phyloP scores from a whole-genome alignment of 108 stramenopile genomes.

The Nitzschia putrida region DNA sequence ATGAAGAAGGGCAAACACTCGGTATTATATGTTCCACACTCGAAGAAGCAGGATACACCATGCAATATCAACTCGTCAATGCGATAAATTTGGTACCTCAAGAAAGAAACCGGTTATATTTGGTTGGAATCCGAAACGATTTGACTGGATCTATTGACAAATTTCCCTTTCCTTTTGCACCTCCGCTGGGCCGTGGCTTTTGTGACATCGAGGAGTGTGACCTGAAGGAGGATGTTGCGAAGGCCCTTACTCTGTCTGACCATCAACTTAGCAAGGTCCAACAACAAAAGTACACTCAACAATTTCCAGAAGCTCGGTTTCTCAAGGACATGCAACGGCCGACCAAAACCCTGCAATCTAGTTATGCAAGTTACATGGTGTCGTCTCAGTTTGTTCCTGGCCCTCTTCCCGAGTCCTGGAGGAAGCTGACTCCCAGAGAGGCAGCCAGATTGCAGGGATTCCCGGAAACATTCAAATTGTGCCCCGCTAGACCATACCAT shows the following conservation, averaged over 20 bases:
- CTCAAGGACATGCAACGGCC: slow-evolving; percentile 5
- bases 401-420: not conserved
- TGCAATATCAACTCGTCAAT: slow-evolving; percentile 21
- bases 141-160: not conserved
- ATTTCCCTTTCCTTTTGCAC: slow-evolving; percentile 21
- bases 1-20: slow-evolving; percentile 27
- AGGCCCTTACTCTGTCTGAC: not conserved
- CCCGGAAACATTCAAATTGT: slow-evolving; percentile 27
- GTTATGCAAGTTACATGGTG: slow-evolving; percentile 36
- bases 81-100: slow-evolving; percentile 26
- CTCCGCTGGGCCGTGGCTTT: slow-evolving; percentile 7
- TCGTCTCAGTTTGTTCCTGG: slow-evolving; percentile 19
- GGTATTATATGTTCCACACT: slow-evolving; percentile 9
- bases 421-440: slow-evolving; percentile 19
- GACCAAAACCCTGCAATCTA: slow-evolving; percentile 33
- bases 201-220: slow-evolving; percentile 19
- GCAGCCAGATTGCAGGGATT: slow-evolving; percentile 32
- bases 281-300: slow-evolving; percentile 26
- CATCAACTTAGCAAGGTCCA: slow-evolving; percentile 18
- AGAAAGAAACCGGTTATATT: slow-evolving; percentile 24
- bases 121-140: slow-evolving; percentile 32
- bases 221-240: not conserved
- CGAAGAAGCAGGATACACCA: slow-evolving; percentile 17
- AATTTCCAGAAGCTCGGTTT: slow-evolving; percentile 26
- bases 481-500: slow-evolving; percentile 18